Conservation (phyloP, 495 filamentous ascomycete genomes). For the Daldinia grandis region DNA sequence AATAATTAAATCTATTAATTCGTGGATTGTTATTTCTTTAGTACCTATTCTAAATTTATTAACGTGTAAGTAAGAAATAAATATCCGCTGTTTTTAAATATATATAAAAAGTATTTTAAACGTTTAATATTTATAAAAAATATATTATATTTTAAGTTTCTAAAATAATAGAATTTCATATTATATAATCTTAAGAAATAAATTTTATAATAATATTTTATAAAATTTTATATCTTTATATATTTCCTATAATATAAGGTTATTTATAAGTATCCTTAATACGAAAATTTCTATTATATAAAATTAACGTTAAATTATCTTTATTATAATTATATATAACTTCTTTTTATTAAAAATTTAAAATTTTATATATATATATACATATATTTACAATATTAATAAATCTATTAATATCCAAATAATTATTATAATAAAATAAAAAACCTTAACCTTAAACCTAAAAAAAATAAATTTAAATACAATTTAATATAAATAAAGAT, state of each 20-base stretch:
- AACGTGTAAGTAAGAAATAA: neutral
- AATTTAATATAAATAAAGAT: neutral
- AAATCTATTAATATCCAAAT: neutral
- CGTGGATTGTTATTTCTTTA: neutral
- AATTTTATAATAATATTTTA: neutral
- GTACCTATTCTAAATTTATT: neutral
- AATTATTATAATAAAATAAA: neutral
- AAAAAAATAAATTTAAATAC: neutral
- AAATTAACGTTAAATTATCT: neutral
- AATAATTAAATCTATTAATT: constrained; percentile 1
- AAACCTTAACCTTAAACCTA: neutral
- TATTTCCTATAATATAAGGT: neutral
- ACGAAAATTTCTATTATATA: neutral
- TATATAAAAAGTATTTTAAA: constrained; percentile 1
- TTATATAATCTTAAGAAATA: neutral
- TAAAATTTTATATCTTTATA: neutral
- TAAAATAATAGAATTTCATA: neutral
- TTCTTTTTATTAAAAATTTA: neutral
- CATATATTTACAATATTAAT: neutral
- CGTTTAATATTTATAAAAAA: neutral
- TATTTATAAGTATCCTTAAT: neutral
- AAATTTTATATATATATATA: neutral
- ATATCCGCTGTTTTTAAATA: neutral
- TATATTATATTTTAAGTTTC: neutral
- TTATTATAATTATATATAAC: neutral